These are phyloP conservation scores for Diaporthe velutina DNA, from an alignment of 2,329 filamentous ascomycete genomes.

Conservation along the genomic window DNA sequence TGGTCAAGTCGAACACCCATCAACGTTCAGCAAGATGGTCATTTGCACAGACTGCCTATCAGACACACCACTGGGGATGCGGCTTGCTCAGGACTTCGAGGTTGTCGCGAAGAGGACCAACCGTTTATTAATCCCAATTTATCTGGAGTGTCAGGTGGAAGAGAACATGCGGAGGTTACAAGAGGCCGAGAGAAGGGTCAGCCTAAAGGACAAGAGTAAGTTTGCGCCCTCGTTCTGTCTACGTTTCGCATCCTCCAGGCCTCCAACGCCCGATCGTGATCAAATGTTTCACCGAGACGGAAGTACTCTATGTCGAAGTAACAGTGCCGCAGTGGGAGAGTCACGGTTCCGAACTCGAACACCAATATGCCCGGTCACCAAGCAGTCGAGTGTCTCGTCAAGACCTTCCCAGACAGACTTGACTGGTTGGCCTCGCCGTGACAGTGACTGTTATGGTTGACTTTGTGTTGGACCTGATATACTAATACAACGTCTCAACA, in stretches of 20 bases:
- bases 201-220: constrained; percentile 40
- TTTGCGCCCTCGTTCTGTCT: not conserved
- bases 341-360: not conserved
- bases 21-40: constrained; percentile 42
- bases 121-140: constrained; percentile 47
- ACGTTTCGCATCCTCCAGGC: too few relatives aligned
- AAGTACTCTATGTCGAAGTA: not conserved
- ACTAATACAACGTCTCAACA: constrained; percentile 8
- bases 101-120: constrained; percentile 43
- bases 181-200: constrained; percentile 42
- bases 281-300: not conserved
- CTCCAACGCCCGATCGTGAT: too few relatives aligned
- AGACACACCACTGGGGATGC: constrained; percentile 44
- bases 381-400: not conserved
- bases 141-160: constrained; percentile 43
- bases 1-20: constrained; percentile 43
- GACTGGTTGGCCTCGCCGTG: too few relatives aligned
- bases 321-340: not conserved
- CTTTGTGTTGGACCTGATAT: not conserved
- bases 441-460: not conserved
- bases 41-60: constrained; percentile 48
- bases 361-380: not conserved
- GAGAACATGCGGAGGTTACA: constrained; percentile 45
- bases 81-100: constrained; percentile 43
- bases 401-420: not conserved